Evolutionary conservation across 1,139 yeast species (phyloP).

Genomic region (Debaryomycetaceae sp.): DNA sequence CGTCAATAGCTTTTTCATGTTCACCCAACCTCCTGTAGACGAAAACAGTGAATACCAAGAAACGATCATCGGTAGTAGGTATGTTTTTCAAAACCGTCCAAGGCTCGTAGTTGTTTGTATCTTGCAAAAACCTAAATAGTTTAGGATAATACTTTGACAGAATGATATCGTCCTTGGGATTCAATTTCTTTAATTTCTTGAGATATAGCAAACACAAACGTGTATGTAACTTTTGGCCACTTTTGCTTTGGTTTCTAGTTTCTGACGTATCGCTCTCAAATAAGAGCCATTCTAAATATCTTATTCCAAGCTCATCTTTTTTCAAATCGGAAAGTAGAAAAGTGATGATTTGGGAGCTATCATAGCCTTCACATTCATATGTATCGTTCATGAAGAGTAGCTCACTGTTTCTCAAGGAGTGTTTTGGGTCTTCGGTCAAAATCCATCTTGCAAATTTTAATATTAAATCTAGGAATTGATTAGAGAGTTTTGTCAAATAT

Average conservation of each 20-base stretch:
- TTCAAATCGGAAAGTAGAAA: conserved; percentile 31
- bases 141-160: conserved; percentile 25
- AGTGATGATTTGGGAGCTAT: conserved; percentile 51
- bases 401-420: conserved; percentile 36
- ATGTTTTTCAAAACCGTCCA: conserved; percentile 39
- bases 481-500: conserved; percentile 62
- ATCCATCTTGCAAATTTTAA: conserved; percentile 61
- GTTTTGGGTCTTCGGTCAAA: conserved; percentile 24
- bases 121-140: conserved; percentile 33
- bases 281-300: conserved; percentile 60
- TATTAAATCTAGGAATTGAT: conserved; percentile 50
- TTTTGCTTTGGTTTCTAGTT: conserved; percentile 18
- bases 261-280: conserved; percentile 44
- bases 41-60: conserved; percentile 48
- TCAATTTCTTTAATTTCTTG: conserved; percentile 20
- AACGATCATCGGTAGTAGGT: conserved; percentile 34
- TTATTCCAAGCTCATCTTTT: conserved; percentile 35
- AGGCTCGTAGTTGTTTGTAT: conserved; percentile 42
- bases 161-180: conserved; percentile 12
- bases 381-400: conserved; percentile 67
- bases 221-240: conserved; percentile 40
- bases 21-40: conserved; percentile 59
- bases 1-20: conserved; percentile 62
- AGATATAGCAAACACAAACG: conserved; percentile 58
- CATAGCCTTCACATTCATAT: conserved; percentile 58